Conservation (phyloP, 2,329 filamentous ascomycete species). For the Hymenoscyphus scutula region DNA sequence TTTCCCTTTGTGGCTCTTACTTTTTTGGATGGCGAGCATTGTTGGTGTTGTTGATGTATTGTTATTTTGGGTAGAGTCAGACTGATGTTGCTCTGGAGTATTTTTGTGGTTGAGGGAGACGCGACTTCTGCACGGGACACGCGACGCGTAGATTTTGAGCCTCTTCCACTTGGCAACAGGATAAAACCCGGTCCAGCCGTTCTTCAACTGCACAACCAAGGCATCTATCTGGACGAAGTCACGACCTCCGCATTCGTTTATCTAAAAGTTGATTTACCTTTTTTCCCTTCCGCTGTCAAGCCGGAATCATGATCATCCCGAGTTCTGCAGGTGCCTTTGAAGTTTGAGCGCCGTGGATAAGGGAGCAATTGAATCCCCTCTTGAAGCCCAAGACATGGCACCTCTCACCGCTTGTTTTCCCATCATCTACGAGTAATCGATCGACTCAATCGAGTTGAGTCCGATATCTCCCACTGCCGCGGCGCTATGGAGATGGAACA, state of each 20-base stretch:
- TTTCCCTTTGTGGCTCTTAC: conserved; percentile 29
- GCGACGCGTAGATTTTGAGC: conserved; percentile 9
- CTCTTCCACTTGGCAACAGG: neutral
- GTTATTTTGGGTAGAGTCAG: too few species aligned
- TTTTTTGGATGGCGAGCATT: conserved; percentile 34
- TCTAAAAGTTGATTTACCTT: too few species aligned
- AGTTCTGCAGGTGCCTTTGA: too few species aligned
- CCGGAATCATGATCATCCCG: too few species aligned
- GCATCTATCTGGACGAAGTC: too few species aligned
- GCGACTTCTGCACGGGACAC: neutral
- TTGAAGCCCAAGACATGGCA: neutral
- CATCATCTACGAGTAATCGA: neutral
- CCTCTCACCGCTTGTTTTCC: neutral
- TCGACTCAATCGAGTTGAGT: neutral
- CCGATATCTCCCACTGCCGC: neutral
- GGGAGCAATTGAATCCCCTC: neutral
- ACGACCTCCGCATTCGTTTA: too few species aligned
- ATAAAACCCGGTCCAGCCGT: too few species aligned
- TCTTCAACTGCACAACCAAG: too few species aligned
- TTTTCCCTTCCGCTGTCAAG: too few species aligned
- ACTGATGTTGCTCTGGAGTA: too few species aligned
- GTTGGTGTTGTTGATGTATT: neutral
- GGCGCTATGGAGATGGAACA: too few species aligned
- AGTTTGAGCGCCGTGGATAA: neutral
- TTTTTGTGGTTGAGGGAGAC: neutral